Conservation (phyloP, 2,329 filamentous ascomycete genomes). For the Lomentospora prolificans region DNA sequence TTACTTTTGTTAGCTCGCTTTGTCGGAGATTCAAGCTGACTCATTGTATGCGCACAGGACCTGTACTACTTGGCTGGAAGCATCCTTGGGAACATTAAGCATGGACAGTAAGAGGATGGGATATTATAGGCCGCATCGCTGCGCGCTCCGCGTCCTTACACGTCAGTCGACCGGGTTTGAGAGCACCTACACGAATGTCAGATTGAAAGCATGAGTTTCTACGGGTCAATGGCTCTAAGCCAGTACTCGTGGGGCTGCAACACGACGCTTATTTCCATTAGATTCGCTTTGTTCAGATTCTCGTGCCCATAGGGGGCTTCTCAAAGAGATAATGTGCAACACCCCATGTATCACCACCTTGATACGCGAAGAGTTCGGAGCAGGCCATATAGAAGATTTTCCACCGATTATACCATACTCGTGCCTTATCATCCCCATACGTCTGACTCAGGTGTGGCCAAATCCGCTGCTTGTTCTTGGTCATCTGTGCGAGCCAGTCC, state of each 20-base stretch:
- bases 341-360: constrained; percentile 58
- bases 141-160: no score
- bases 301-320: constrained; percentile 38
- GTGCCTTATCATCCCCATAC: constrained; percentile 50
- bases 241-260: no score
- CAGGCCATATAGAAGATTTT: constrained; percentile 65
- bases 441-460: constrained; percentile 57
- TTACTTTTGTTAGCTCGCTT: background rate
- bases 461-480: constrained; percentile 45
- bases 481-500: constrained; percentile 56
- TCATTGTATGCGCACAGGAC: constrained; percentile 29
- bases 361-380: constrained; percentile 57
- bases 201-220: no score
- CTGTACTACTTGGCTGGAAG: constrained; percentile 82
- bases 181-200: no score
- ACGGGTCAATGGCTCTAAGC: no score
- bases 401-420: constrained; percentile 60
- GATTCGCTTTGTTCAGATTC: no score
- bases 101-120: background rate
- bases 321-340: constrained; percentile 58
- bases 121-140: no score
- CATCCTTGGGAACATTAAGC: constrained; percentile 90
- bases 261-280: no score
- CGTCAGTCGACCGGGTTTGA: no score
- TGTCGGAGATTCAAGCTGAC: constrained; percentile 7